These are phyloP conservation scores for Quercus engelmannii DNA, from an alignment of 306 rosid genomes.

Conservation along the genomic window DNA sequence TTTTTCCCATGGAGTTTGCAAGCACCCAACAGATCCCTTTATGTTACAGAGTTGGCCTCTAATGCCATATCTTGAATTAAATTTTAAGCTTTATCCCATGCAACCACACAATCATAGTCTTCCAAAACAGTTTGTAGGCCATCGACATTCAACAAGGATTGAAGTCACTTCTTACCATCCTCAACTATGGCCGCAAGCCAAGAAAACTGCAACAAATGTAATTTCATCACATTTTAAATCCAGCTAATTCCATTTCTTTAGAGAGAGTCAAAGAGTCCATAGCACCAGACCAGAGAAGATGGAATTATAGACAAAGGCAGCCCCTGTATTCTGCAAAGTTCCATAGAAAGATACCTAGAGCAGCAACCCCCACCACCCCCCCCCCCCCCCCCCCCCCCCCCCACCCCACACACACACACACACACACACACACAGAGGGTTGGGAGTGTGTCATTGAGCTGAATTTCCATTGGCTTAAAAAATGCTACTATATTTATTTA, in stretches of 20 bases:
- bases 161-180: conserved; percentile 37
- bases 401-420: no score
- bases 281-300: conserved; percentile 51
- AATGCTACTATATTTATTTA: no score
- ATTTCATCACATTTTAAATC: conserved; percentile 29
- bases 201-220: conserved; percentile 41
- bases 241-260: conserved; percentile 31
- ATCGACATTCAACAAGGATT: conserved; percentile 28
- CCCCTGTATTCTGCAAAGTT: conserved; percentile 23
- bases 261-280: conserved; percentile 31
- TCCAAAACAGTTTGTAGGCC: conserved; percentile 26
- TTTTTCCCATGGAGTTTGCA: conserved; percentile 29
- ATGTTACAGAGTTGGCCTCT: conserved; percentile 39
- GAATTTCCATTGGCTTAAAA: no score
- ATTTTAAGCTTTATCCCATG: conserved; percentile 32
- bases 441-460: no score
- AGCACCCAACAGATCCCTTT: conserved; percentile 41
- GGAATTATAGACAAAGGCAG: conserved; percentile 35
- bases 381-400: no score
- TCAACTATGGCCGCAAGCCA: conserved; percentile 46
- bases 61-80: conserved; percentile 37
- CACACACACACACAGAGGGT: conserved; percentile 39
- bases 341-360: conserved; percentile 34
- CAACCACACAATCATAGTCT: conserved; percentile 52
- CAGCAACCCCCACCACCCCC: neutral